Base-by-base conservation (phyloP, 2,329 filamentous ascomycete species). In the Lasiodiplodia theobromae region DNA sequence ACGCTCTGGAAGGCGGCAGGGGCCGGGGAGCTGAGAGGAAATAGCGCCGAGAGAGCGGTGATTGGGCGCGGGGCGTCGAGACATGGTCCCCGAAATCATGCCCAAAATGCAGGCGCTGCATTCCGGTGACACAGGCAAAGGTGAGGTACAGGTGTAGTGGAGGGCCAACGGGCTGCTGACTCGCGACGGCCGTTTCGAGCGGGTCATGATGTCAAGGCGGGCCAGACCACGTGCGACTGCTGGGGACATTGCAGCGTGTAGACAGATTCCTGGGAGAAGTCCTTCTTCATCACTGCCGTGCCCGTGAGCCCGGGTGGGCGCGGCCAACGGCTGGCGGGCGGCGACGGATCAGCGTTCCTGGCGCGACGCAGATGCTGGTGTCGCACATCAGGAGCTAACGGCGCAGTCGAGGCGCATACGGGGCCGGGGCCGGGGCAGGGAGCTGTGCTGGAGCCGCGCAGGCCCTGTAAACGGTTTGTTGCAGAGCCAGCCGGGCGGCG, bases 201-300 rank as follows among this genome's bases (percentile, higher is more conserved):
- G 34, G 56, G 53, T 68, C 56, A 68, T 68, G 66, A 68, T 68
- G 66, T 68, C 56, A 68, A 31, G 18, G 49, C 34, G 66, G 57
- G 21, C 66, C 34, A 56, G 66, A 62, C 66, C 66, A 68, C 57
- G 57, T 63, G 66, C 54, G 66, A 53, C 10, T 54, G 47, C 62
- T 38, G 47, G 34, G 65, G 52, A 38, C 31, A 44, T 8, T 53
- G 53, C 44, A 62, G 54, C 44, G 62, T n/a, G 16, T 37, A 47
- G 57, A 57, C 56, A 3, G 54, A 63, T 63, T 53, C 57, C 56
- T 54, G 56, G 66, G 56, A 68, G 47, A 62, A 23, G 54, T 3
- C 34, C 57, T 68, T 63, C 56, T 68, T 68, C 66, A 68, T 49
- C 66, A 56, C 57, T 53, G 18, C 28, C 23, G 31, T 34, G 37